phyloP scores from a whole-genome alignment of 129 eudicot genomes.

The Arctium lappa region DNA sequence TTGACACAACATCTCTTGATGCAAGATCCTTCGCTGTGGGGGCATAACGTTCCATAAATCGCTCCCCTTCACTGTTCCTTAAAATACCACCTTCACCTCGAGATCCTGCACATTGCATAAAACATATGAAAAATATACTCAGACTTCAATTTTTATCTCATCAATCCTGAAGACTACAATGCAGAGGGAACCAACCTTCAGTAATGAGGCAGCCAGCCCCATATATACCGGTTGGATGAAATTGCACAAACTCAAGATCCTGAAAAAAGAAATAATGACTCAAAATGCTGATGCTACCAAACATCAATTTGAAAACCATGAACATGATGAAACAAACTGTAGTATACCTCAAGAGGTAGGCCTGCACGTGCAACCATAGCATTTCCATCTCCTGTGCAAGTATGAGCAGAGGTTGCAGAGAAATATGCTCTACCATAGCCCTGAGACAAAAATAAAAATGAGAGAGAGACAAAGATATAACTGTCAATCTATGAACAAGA shows the following conservation, averaged over 20 bases:
- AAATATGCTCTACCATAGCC: conserved; percentile 92
- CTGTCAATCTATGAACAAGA: background rate
- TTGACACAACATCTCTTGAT: conserved; percentile 95
- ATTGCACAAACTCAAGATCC: conserved; percentile 99
- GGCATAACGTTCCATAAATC: conserved; percentile 99
- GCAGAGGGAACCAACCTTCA: conserved; percentile 58
- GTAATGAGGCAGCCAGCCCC: conserved; percentile 99
- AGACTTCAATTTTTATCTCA: background rate
- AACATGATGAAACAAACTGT: background rate
- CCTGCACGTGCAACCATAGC: conserved; percentile 99
- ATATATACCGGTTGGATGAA: conserved; percentile 97
- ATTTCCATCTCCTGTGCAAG: conserved; percentile 98
- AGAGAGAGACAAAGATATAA: background rate
- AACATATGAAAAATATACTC: background rate
- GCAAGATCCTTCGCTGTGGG: conserved; percentile 99
- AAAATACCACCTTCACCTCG: conserved; percentile 99
- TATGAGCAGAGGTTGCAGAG: conserved; percentile 93
- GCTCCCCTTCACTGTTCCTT: conserved; percentile 94
- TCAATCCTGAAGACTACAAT: background rate
- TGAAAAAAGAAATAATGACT: conserved; percentile 28
- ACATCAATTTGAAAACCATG: background rate
- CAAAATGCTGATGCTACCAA: background rate
- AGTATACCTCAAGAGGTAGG: conserved; percentile 71
- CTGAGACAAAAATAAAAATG: conserved; percentile 29
- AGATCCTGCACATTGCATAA: conserved; percentile 52